Percentiles rank a stretch among this genome's conserved stretches.
These are phyloP conservation scores for Mucor ambiguus DNA, from an alignment of 371 early-diverging fungal genomes.

Conservation along the genomic window DNA sequence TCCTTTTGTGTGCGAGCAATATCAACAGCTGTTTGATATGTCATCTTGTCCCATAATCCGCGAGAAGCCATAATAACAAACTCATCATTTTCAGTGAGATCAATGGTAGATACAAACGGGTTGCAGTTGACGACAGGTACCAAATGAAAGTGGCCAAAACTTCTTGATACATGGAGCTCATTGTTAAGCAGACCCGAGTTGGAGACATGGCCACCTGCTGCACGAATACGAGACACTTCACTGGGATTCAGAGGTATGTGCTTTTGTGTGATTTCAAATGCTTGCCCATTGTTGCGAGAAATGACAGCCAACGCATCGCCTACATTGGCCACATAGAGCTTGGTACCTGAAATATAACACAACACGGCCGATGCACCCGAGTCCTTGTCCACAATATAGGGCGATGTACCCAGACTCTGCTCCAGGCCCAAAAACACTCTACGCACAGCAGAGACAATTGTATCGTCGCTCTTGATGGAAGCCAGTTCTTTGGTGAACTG, in stretches of 20 bases:
- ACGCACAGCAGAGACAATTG: slow-evolving; percentile 62
- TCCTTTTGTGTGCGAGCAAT: slow-evolving; percentile 77
- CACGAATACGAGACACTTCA: slow-evolving; percentile 76
- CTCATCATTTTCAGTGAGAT: slow-evolving; percentile 84
- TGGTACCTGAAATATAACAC: slow-evolving; percentile 76
- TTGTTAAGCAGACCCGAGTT: slow-evolving; percentile 73
- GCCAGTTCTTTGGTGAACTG: slow-evolving; percentile 76
- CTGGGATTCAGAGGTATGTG: slow-evolving; percentile 72
- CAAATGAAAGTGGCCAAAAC: slow-evolving; percentile 85
- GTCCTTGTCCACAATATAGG: slow-evolving; percentile 47
- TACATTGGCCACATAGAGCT: slow-evolving; percentile 86
- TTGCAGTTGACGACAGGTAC: slow-evolving; percentile 86
- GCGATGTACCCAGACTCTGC: slow-evolving; percentile 63
- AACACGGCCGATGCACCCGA: slow-evolving; percentile 73
- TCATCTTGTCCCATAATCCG: slow-evolving; percentile 83
- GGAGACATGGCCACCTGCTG: slow-evolving; percentile 81
- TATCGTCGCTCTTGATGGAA: slow-evolving; percentile 55
- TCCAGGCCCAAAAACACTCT: slow-evolving; percentile 78
- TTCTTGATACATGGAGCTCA: slow-evolving; percentile 72
- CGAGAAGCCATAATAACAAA: slow-evolving; percentile 85
- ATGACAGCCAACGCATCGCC: slow-evolving; percentile 89
- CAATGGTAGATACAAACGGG: slow-evolving; percentile 74
- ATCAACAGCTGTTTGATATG: slow-evolving; percentile 83
- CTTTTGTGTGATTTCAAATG: slow-evolving; percentile 72
- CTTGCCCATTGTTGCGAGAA: slow-evolving; percentile 75